Conservation (phyloP, 2,329 filamentous ascomycete genomes). For the Exophiala lecanii-corni region DNA sequence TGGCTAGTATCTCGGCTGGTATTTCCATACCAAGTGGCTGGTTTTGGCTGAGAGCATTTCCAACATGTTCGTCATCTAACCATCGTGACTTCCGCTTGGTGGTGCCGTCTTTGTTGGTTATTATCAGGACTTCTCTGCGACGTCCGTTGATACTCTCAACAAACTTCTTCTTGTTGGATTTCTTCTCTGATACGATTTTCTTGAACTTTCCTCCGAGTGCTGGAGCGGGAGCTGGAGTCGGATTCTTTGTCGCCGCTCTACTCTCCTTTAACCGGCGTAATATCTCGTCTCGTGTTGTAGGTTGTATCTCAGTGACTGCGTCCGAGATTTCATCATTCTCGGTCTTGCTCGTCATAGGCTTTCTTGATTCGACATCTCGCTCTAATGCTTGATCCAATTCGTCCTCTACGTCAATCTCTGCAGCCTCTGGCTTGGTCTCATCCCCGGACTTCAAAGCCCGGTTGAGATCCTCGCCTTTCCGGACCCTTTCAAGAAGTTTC, state of each 20-base stretch:
- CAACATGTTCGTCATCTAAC: slow-evolving; percentile 33
- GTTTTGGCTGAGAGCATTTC: slow-evolving; percentile 36
- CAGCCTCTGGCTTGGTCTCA: slow-evolving; percentile 29
- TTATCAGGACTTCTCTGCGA: slow-evolving; percentile 54
- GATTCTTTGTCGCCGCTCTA: slow-evolving; percentile 31
- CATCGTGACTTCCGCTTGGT: slow-evolving; percentile 59
- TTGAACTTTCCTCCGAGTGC: slow-evolving; percentile 53
- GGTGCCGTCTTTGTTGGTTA: slow-evolving; percentile 56
- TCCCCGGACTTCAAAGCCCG: slow-evolving; percentile 30
- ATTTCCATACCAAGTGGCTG: slow-evolving; percentile 50
- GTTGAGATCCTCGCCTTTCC: slow-evolving; percentile 53
- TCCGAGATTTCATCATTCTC: slow-evolving; percentile 23
- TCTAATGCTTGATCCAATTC: slow-evolving; percentile 47
- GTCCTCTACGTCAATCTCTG: slow-evolving; percentile 54
- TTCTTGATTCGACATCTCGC: slow-evolving; percentile 28
- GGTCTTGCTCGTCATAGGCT: slow-evolving; percentile 12
- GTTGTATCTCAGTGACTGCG: slow-evolving; percentile 30
- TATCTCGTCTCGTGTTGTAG: slow-evolving; percentile 56
- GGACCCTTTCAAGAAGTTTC: slow-evolving; percentile 54
- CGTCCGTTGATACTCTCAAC: slow-evolving; percentile 48
- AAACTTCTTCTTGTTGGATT: slow-evolving; percentile 43
- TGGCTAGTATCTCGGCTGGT: slow-evolving; percentile 39
- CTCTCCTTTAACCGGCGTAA: slow-evolving; percentile 56
- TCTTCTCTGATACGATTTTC: slow-evolving; percentile 42
- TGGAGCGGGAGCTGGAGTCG: slow-evolving; percentile 44